Percentiles rank a stretch among this genome's conserved stretches.
Conservation (phyloP, 805 yeast species). For the Yarrowia alimentaria region DNA sequence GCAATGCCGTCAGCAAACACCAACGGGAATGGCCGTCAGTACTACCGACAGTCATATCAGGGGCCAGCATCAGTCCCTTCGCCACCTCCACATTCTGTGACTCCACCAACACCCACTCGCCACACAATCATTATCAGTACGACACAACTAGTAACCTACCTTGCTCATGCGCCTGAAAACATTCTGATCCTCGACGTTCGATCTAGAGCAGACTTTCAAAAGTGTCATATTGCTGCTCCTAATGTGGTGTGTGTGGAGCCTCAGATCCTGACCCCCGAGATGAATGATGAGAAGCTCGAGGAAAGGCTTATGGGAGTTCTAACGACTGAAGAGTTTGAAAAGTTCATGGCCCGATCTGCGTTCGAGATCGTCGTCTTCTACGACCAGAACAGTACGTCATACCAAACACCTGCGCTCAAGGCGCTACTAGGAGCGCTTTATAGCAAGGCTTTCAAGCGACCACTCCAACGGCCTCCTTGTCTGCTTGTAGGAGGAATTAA, state of each 20-base stretch:
- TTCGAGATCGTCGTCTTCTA: conserved; percentile 68
- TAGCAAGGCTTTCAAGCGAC: conserved; percentile 42
- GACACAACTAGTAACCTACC: conserved; percentile 3
- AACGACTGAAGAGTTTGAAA: conserved; percentile 52
- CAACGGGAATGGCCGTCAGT: neutral
- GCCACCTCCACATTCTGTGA: neutral
- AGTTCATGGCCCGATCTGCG: conserved; percentile 52
- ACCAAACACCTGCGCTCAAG: conserved; percentile 32
- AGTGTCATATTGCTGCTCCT: conserved; percentile 58
- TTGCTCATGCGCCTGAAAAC: conserved; percentile 48
- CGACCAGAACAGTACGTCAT: conserved; percentile 43
- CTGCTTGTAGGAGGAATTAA: conserved; percentile 57
- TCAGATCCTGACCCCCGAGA: conserved; percentile 48
- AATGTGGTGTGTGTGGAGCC: conserved; percentile 79
- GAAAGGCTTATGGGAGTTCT: conserved; percentile 52
- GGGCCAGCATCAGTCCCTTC: conserved; percentile 6
- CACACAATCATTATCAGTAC: conserved; percentile 10
- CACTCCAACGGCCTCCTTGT: conserved; percentile 45
- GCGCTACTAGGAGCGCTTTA: conserved; percentile 42
- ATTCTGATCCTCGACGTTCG: conserved; percentile 73
- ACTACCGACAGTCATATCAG: neutral
- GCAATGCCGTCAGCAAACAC: neutral
- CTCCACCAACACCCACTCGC: conserved; percentile 6
- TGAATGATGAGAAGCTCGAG: conserved; percentile 67
- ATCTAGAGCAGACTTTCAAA: conserved; percentile 55